Conservation (phyloP, 208 protist species). For the Acanthamoeba castellanii region DNA sequence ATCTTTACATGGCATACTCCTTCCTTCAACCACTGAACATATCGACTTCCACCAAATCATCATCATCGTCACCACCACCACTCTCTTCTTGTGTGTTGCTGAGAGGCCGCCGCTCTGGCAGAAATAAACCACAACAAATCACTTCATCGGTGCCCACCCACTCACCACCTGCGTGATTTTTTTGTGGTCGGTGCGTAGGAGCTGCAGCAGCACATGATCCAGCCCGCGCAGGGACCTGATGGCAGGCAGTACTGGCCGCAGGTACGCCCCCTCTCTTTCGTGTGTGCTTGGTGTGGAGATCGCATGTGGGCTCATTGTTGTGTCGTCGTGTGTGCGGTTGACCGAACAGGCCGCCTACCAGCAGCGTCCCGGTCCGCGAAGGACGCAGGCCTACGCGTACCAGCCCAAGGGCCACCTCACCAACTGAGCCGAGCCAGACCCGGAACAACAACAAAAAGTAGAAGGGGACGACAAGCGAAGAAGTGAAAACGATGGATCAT, state of each 20-base stretch:
- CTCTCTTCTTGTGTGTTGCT: no score
- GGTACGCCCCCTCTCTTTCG: background rate
- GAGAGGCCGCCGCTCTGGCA: no score
- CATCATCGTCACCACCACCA: background rate
- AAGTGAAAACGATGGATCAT: no score
- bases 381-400: slow-evolving; percentile 19
- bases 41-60: background rate
- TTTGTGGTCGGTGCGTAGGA: background rate
- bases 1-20: no score
- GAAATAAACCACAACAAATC: background rate
- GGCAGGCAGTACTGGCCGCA: slow-evolving; percentile 42
- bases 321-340: background rate
- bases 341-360: slow-evolving; percentile 5
- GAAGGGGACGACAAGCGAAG: no score
- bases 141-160: background rate
- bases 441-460: no score
- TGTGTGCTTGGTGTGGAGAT: background rate
- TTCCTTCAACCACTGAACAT: background rate
- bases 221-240: slow-evolving; percentile 9
- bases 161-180: no score
- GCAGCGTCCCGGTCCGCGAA: slow-evolving; percentile 15
- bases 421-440: background rate
- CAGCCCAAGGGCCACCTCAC: slow-evolving; percentile 18
- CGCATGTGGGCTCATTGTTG: no score
- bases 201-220: slow-evolving; percentile 48